These are phyloP conservation scores for Chrysoporthe deuterocubensis DNA, from an alignment of 2,329 filamentous ascomycete genomes.

Conservation along the genomic window DNA sequence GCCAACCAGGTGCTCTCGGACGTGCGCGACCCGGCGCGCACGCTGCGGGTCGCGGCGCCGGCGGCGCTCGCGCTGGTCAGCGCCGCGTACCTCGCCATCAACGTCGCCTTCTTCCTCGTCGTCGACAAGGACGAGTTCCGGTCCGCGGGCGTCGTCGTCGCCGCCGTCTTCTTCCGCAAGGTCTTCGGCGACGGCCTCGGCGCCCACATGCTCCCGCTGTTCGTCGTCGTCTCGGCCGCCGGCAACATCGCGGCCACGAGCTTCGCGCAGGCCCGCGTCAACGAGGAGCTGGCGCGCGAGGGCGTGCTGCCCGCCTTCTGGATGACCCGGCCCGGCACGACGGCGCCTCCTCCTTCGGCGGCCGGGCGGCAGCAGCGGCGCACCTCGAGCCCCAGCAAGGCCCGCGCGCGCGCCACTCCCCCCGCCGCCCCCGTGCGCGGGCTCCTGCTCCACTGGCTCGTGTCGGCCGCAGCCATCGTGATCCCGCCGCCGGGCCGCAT, in stretches of 20 bases:
- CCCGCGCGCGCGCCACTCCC: not conserved
- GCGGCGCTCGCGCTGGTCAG: constrained; percentile 58
- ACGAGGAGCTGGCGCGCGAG: constrained; percentile 51
- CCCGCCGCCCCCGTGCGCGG: constrained; percentile 35
- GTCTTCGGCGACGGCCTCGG: constrained; percentile 50
- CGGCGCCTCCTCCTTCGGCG: not conserved
- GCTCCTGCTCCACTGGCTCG: constrained; percentile 62
- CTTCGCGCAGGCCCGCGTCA: constrained; percentile 53
- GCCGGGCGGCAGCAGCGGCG: not conserved
- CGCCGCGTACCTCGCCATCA: constrained; percentile 59
- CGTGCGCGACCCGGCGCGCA: constrained; percentile 60
- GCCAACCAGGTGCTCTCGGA: constrained; percentile 61
- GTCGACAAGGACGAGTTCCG: constrained; percentile 60
- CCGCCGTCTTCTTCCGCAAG: constrained; percentile 62
- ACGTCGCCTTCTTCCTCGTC: constrained; percentile 63
- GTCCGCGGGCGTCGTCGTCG: constrained; percentile 56
- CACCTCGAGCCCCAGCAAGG: constrained; percentile 18
- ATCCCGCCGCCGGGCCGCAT: constrained; percentile 50
- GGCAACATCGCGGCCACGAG: constrained; percentile 53
- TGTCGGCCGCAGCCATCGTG: constrained; percentile 60
- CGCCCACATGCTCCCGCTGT: constrained; percentile 48
- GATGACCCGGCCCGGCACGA: constrained; percentile 32
- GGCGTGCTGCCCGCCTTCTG: constrained; percentile 50
- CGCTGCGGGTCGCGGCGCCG: constrained; percentile 60
- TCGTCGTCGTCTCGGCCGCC: constrained; percentile 51